Conservation (phyloP, 306 rosid genomes). For the Arachis hypogaea region DNA sequence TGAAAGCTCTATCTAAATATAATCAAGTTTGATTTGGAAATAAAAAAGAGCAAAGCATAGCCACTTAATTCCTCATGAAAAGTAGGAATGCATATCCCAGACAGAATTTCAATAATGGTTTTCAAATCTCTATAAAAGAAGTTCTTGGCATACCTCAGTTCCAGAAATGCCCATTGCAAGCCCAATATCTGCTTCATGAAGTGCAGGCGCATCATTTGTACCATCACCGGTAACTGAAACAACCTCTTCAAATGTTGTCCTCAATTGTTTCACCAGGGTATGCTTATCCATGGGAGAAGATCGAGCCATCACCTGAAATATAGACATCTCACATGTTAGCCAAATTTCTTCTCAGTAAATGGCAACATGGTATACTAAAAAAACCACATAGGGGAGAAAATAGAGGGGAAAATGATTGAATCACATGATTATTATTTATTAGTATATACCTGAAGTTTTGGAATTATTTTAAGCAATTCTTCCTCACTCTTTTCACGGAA, state of each 20-base stretch:
- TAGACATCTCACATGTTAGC: constrained; percentile 27
- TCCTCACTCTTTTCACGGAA: constrained; percentile 81
- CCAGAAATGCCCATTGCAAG: constrained; percentile 99
- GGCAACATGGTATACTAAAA: neutral
- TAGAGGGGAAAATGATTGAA: constrained; percentile 4
- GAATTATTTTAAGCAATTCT: constrained; percentile 68
- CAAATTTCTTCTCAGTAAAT: constrained; percentile 27
- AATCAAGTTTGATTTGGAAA: constrained; percentile 33
- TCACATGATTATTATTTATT: constrained; percentile 20
- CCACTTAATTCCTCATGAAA: neutral
- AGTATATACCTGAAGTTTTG: constrained; percentile 75
- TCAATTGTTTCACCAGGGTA: constrained; percentile 76
- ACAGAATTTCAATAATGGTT: constrained; percentile 9
- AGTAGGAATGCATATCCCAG: constrained; percentile 17
- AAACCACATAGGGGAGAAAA: constrained; percentile 8
- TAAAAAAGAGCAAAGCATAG: constrained; percentile 25
- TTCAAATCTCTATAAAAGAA: constrained; percentile 22
- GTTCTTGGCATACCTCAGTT: constrained; percentile 69
- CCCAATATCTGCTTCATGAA: constrained; percentile 99
- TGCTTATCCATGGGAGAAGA: constrained; percentile 99
- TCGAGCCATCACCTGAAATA: constrained; percentile 89
- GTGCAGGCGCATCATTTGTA: constrained; percentile 98
- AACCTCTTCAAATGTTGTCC: constrained; percentile 91
- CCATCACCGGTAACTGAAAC: constrained; percentile 99
- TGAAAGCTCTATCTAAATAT: constrained; percentile 21